Conservation (phyloP, 2,329 filamentous ascomycete species). For the Cytospora mali region DNA sequence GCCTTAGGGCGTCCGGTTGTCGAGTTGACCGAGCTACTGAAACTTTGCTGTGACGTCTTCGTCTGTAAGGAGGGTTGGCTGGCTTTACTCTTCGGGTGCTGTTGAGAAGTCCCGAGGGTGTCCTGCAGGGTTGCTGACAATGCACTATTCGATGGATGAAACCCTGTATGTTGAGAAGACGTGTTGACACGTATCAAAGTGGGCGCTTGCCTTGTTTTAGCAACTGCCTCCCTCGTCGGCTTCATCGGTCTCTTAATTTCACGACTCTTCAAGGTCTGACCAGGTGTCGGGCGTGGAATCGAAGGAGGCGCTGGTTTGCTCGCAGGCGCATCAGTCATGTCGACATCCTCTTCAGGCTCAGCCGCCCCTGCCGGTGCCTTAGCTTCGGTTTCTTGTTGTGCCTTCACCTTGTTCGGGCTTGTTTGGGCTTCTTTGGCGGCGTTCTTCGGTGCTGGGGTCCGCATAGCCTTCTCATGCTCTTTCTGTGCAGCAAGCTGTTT, state of each 20-base stretch:
- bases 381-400: slow-evolving; percentile 32
- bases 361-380: slow-evolving; percentile 38
- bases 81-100: slow-evolving; percentile 61
- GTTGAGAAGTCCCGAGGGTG: slow-evolving; percentile 46
- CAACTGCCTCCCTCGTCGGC: slow-evolving; percentile 60
- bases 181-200: slow-evolving; percentile 74
- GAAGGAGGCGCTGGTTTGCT: slow-evolving; percentile 61
- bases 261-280: slow-evolving; percentile 52
- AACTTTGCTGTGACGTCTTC: slow-evolving; percentile 58
- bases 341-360: slow-evolving; percentile 50
- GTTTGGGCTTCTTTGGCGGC: slow-evolving; percentile 48
- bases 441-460: slow-evolving; percentile 41
- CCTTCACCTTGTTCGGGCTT: slow-evolving; percentile 56
- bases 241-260: slow-evolving; percentile 63
- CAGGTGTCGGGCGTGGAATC: slow-evolving; percentile 53
- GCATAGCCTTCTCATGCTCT: slow-evolving; percentile 48
- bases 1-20: slow-evolving; percentile 69
- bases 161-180: slow-evolving; percentile 62
- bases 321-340: slow-evolving; percentile 59
- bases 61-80: slow-evolving; percentile 68
- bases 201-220: slow-evolving; percentile 67
- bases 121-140: slow-evolving; percentile 63
- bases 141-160: slow-evolving; percentile 60
- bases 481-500: slow-evolving; percentile 56
- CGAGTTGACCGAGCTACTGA: slow-evolving; percentile 64